Evolutionary conservation across 495 filamentous ascomycete genomes (phyloP).

Genomic region (Aspergillus bridgeri): DNA sequence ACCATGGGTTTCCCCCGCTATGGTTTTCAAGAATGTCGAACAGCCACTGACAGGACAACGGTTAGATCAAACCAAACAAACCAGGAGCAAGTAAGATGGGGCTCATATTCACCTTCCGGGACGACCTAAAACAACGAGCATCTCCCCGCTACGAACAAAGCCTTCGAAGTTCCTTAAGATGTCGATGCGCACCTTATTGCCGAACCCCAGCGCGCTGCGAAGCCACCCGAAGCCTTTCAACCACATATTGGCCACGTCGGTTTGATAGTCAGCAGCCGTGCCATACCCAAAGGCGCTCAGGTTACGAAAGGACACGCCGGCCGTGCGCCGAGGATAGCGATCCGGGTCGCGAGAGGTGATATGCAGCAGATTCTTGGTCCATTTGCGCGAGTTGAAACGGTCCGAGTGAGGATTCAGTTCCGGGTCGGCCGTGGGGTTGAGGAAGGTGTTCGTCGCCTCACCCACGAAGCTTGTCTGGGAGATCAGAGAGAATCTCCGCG

Average conservation of each 20-base stretch:
- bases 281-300: slow-evolving; percentile 73
- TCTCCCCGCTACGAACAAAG: slow-evolving; percentile 71
- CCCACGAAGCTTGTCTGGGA: slow-evolving; percentile 30
- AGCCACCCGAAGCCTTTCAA: slow-evolving; percentile 47
- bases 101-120: slow-evolving; percentile 53
- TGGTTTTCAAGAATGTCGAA: slow-evolving; percentile 75
- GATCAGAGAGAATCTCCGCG: slow-evolving; percentile 37
- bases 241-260: slow-evolving; percentile 63
- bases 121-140: slow-evolving; percentile 74
- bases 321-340: slow-evolving; percentile 40
- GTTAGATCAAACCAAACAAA: background rate
- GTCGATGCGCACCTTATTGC: slow-evolving; percentile 62
- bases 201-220: slow-evolving; percentile 46
- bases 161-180: slow-evolving; percentile 76
- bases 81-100: background rate
- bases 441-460: slow-evolving; percentile 43
- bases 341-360: slow-evolving; percentile 40
- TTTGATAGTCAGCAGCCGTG: slow-evolving; percentile 71
- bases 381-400: slow-evolving; percentile 44
- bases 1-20: slow-evolving; percentile 73
- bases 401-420: slow-evolving; percentile 41
- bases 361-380: slow-evolving; percentile 43
- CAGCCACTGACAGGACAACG: slow-evolving; percentile 51
- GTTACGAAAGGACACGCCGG: slow-evolving; percentile 51
- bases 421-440: slow-evolving; percentile 35